Conservation (phyloP, 129 eudicot species). For the Smallanthus sonchifolius region DNA sequence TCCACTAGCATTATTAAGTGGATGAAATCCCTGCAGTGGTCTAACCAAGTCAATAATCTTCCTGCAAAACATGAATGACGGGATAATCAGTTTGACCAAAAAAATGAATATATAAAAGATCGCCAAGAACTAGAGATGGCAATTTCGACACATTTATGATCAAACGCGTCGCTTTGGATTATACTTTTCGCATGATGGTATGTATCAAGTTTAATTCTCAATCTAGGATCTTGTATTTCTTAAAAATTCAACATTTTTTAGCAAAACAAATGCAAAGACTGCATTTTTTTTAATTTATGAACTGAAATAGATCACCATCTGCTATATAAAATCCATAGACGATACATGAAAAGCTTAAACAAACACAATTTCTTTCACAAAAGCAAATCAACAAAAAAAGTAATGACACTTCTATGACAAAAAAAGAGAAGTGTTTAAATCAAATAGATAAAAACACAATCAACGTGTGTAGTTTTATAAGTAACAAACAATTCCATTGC, state of each 20-base stretch:
- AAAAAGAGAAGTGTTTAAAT: neutral
- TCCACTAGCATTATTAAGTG: constrained; percentile 39
- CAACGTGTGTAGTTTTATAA: neutral
- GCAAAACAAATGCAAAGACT: too few relatives aligned
- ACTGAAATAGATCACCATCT: too few relatives aligned
- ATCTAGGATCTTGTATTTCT: too few relatives aligned
- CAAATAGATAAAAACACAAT: neutral
- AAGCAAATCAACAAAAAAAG: too few relatives aligned
- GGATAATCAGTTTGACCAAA: neutral
- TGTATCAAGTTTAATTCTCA: too few relatives aligned
- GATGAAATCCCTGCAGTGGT: constrained; percentile 54
- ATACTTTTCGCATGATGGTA: too few relatives aligned
- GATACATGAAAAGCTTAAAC: too few relatives aligned
- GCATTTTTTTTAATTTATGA: too few relatives aligned
- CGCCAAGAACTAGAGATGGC: neutral
- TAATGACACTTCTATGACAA: neutral
- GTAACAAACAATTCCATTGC: neutral
- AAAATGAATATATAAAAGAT: neutral
- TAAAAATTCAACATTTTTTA: too few relatives aligned
- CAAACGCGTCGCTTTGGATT: too few relatives aligned
- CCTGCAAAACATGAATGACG: constrained; percentile 33
- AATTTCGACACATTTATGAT: neutral
- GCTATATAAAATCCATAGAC: too few relatives aligned
- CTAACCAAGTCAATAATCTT: constrained; percentile 58
- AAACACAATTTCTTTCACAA: too few relatives aligned